phyloP scores from a whole-genome alignment of 805 yeast genomes.

The Maudiozyma serrabonitensis region DNA sequence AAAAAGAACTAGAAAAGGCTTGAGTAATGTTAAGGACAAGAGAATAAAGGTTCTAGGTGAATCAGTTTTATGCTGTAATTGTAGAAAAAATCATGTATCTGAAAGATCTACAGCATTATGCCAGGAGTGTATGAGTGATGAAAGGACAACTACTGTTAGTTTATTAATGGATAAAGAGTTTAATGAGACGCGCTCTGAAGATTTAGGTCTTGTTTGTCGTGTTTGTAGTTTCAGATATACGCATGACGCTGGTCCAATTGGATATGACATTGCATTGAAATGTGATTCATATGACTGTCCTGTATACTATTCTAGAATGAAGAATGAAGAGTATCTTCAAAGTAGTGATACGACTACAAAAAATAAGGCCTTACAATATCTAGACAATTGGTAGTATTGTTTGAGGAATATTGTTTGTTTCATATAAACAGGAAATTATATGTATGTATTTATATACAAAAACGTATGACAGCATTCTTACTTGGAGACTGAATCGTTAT shows the following conservation, averaged over 20 bases:
- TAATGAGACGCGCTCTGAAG: slow-evolving; percentile 13
- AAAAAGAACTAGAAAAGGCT: slow-evolving; percentile 33
- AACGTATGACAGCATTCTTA: too few species aligned
- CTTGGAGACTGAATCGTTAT: too few species aligned
- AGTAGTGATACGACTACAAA: slow-evolving; percentile 9
- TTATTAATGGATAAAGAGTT: background rate
- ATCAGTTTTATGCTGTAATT: slow-evolving; percentile 23
- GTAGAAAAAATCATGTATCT: slow-evolving; percentile 31
- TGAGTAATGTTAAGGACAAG: slow-evolving; percentile 2
- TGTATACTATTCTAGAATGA: slow-evolving; percentile 45
- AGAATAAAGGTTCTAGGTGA: slow-evolving; percentile 2
- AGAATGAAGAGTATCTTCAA: slow-evolving; percentile 28
- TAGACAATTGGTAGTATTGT: slow-evolving; percentile 15
- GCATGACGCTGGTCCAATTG: slow-evolving; percentile 19
- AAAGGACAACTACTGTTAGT: slow-evolving; percentile 13
- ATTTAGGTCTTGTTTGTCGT: slow-evolving; percentile 30
- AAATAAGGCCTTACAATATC: slow-evolving; percentile 6
- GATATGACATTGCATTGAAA: slow-evolving; percentile 22
- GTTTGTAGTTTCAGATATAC: slow-evolving; percentile 27
- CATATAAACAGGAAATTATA: background rate
- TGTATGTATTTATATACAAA: background rate
- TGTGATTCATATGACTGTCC: slow-evolving; percentile 63
- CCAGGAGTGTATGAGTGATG: slow-evolving; percentile 10
- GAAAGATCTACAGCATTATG: slow-evolving; percentile 1
- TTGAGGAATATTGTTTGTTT: background rate